Conservation (phyloP, 2,329 filamentous ascomycete genomes). For the Aspergillus tanneri region DNA sequence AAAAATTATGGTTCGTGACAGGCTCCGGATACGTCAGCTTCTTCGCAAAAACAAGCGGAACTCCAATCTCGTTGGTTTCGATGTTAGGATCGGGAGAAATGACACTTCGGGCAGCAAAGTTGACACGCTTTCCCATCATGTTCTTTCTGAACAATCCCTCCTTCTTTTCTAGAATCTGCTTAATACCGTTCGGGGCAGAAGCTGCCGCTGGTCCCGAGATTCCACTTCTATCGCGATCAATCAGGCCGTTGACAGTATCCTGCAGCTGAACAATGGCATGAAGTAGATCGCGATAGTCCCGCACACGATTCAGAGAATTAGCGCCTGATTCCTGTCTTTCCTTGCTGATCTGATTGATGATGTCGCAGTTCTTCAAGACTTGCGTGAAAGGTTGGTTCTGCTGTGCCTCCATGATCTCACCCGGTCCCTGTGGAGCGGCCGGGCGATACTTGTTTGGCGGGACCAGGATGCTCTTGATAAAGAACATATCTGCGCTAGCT, state of each 20-base stretch:
- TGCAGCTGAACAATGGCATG: constrained; percentile 81
- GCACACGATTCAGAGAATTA: constrained; percentile 49
- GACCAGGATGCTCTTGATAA: constrained; percentile 80
- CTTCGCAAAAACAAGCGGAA: constrained; percentile 94
- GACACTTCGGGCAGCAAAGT: constrained; percentile 94
- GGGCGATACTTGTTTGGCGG: constrained; percentile 91
- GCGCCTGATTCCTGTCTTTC: constrained; percentile 59
- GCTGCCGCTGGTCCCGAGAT: constrained; percentile 74
- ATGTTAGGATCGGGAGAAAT: constrained; percentile 98
- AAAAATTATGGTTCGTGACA: constrained; percentile 95
- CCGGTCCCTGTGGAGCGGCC: constrained; percentile 75
- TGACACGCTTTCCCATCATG: constrained; percentile 99
- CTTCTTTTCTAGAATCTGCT: constrained; percentile 97
- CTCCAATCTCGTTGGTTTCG: constrained; percentile 97
- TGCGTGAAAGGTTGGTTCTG: constrained; percentile 86
- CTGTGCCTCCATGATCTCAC: constrained; percentile 80
- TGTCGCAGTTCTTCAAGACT: constrained; percentile 73
- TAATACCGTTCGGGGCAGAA: constrained; percentile 87
- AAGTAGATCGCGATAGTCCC: constrained; percentile 73
- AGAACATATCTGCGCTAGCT: constrained; percentile 88
- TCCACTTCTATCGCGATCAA: constrained; percentile 85
- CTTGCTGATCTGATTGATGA: constrained; percentile 70
- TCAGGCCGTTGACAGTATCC: constrained; percentile 85
- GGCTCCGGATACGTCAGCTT: constrained; percentile 97
- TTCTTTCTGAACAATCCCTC: constrained; percentile 98